These are phyloP conservation scores for Mycena venus DNA, from an alignment of 768 basidiomycete species.

Conservation along the genomic window DNA sequence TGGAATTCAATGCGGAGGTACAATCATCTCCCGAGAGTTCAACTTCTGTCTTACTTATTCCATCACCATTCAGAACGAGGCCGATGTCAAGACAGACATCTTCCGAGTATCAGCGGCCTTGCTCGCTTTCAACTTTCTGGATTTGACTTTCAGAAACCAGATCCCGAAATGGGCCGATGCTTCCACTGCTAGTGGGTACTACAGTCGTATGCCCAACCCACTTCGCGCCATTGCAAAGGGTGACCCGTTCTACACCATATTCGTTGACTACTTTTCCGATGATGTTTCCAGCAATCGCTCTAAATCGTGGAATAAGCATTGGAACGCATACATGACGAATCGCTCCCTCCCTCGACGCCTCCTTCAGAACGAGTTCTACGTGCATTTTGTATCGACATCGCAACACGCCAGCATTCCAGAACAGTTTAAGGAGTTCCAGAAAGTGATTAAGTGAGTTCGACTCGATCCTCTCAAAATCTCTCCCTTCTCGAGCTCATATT, in stretches of 20 bases:
- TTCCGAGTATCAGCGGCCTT: constrained; percentile 35
- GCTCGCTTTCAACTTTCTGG: constrained; percentile 5
- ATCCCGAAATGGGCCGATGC: no score
- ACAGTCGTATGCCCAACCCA: no score
- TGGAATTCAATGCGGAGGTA: not conserved
- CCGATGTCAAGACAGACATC: no score
- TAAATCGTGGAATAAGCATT: constrained; percentile 43
- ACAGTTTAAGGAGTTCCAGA: constrained; percentile 35
- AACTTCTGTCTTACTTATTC: no score
- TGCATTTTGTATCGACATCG: constrained; percentile 43
- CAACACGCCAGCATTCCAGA: constrained; percentile 41
- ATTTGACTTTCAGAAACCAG: constrained; percentile 1
- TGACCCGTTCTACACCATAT: not conserved
- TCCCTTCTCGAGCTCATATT: no score
- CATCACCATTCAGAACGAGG: no score
- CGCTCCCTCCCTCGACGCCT: not conserved
- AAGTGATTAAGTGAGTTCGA: constrained; percentile 28
- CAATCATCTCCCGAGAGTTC: not conserved
- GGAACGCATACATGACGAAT: not conserved
- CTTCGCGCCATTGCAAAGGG: constrained; percentile 3
- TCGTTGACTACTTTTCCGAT: constrained; percentile 32
- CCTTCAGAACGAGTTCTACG: not conserved
- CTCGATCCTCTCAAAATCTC: no score
- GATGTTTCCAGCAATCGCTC: constrained; percentile 47
- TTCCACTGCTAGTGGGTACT: no score